phyloP scores from a whole-genome alignment of 1,284 basidiomycete species.

The Moesziomyces sp. region DNA sequence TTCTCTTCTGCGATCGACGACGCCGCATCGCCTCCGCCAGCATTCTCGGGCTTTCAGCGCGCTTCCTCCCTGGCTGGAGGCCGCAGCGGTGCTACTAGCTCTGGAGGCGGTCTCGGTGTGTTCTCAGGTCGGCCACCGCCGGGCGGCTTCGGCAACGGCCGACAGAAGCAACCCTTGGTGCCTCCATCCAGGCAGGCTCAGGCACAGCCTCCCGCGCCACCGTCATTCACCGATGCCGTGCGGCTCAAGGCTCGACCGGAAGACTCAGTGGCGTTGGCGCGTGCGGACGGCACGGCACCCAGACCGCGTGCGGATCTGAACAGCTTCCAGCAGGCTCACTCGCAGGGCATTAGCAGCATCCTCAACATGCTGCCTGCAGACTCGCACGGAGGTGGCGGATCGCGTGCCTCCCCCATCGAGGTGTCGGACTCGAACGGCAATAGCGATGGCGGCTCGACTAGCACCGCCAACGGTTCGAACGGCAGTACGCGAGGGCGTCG shows the following conservation, averaged over 20 bases:
- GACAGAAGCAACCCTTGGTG: conserved; percentile 28
- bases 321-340: conserved; percentile 49
- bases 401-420: conserved; percentile 28
- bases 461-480: background rate
- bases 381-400: conserved; percentile 4
- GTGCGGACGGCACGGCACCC: conserved; percentile 27
- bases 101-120: conserved; percentile 5
- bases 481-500: conserved; percentile 8
- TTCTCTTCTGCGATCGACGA: conserved; percentile 32
- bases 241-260: conserved; percentile 34
- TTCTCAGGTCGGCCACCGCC: conserved; percentile 4
- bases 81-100: background rate
- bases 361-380: conserved; percentile 25
- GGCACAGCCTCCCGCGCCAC: conserved; percentile 14
- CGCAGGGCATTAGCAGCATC: conserved; percentile 24
- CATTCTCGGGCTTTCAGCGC: conserved; percentile 31
- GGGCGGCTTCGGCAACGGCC: background rate
- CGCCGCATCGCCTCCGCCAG: conserved; percentile 19
- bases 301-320: conserved; percentile 41
- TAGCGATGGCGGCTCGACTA: too few species aligned
- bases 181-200: conserved; percentile 29
- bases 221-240: conserved; percentile 40
- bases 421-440: conserved; percentile 3
- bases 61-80: conserved; percentile 31
- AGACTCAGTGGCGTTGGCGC: conserved; percentile 30